A percentile compares a stretch with the other conserved stretches of the same genome.
Conservation (phyloP, 2,329 filamentous ascomycete genomes). For the Monilinia fructigena region DNA sequence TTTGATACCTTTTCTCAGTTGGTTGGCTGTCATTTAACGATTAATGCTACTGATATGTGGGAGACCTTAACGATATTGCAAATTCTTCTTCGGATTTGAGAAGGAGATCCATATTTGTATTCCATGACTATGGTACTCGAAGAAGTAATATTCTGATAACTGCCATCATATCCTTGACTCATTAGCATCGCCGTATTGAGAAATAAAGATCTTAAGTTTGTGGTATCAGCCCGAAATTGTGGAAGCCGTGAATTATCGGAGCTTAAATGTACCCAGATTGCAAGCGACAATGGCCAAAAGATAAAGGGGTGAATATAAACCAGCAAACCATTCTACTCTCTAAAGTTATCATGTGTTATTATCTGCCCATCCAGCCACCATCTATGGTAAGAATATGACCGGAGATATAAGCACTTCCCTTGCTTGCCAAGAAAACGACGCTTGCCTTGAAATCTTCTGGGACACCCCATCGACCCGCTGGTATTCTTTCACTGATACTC, state of each 20-base stretch:
- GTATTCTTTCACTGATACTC: constrained; percentile 77
- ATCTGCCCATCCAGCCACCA: constrained; percentile 91
- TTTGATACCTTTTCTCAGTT: neutral
- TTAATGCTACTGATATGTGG: neutral
- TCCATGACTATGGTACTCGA: neutral
- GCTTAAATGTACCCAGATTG: neutral
- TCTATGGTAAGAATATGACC: constrained; percentile 83
- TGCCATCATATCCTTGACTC: neutral
- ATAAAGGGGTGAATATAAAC: neutral
- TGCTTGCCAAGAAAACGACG: constrained; percentile 73
- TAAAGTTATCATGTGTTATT: constrained; percentile 27
- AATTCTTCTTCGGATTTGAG: neutral
- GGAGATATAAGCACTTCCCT: constrained; percentile 75
- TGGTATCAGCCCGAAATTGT: neutral
- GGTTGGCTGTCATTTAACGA: neutral
- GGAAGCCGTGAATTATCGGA: neutral
- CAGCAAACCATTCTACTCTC: neutral
- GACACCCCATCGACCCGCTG: constrained; percentile 76
- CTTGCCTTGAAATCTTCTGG: constrained; percentile 88
- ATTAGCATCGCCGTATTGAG: neutral
- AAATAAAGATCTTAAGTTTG: neutral
- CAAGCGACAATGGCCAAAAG: neutral
- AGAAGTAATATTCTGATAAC: neutral
- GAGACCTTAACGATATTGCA: neutral
- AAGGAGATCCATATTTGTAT: neutral